Conservation (phyloP, 208 protist genomes). For the Blastocrithidia nonstop region DNA sequence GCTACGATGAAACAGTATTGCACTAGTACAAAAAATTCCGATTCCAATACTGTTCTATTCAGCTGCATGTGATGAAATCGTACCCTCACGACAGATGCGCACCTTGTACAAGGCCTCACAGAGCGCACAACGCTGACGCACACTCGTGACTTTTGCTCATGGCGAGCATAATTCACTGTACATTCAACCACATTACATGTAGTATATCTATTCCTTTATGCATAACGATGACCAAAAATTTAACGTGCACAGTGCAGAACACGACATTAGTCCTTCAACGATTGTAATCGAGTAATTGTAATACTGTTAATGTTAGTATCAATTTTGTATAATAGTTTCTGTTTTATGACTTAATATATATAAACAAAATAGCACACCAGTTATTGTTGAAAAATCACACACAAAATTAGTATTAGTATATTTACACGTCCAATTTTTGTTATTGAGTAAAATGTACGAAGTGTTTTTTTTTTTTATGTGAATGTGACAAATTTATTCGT, state of each 20-base stretch:
- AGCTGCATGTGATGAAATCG: slow-evolving; percentile 61
- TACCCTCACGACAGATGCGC: slow-evolving; percentile 75
- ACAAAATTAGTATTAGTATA: no score
- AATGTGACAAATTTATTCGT: no score
- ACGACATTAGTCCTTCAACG: no score
- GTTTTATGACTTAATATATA: no score
- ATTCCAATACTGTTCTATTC: slow-evolving; percentile 74
- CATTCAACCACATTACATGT: slow-evolving; percentile 34
- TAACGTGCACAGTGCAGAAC: neutral
- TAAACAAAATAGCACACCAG: no score
- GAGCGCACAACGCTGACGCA: slow-evolving; percentile 10
- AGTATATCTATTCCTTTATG: slow-evolving; percentile 45
- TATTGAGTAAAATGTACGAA: no score
- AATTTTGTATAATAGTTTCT: no score
- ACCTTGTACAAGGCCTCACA: slow-evolving; percentile 29
- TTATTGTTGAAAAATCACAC: no score
- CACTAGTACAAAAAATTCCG: slow-evolving; percentile 12
- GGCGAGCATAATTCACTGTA: slow-evolving; percentile 60
- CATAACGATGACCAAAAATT: slow-evolving; percentile 10
- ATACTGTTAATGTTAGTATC: no score
- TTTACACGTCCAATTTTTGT: no score
- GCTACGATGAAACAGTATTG: slow-evolving; percentile 52
- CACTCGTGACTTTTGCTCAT: slow-evolving; percentile 47
- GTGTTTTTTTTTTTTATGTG: no score
- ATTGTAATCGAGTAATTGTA: no score